Conservation (phyloP, 1,139 yeast species). For the Scheffersomyces segobiensis region DNA sequence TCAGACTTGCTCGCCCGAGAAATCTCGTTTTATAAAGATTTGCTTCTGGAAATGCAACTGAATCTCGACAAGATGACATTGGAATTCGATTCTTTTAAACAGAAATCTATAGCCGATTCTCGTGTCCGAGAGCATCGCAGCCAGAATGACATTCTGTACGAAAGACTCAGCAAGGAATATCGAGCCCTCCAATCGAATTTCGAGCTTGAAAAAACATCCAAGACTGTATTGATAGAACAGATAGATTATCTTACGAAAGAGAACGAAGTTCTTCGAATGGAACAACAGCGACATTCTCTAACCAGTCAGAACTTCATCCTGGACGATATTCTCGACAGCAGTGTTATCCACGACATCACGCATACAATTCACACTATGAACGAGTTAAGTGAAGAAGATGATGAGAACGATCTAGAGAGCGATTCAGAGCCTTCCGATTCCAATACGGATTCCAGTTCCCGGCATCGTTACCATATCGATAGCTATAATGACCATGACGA, state of each 20-base stretch:
- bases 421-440: not conserved
- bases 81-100: slow-evolving; percentile 16
- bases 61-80: slow-evolving; percentile 27
- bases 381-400: slow-evolving; percentile 22
- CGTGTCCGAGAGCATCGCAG: not conserved
- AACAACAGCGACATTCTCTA: not conserved
- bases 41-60: slow-evolving; percentile 30
- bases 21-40: slow-evolving; percentile 31
- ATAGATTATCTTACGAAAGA: slow-evolving; percentile 50
- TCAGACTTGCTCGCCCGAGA: slow-evolving; percentile 33
- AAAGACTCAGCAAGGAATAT: slow-evolving; percentile 28
- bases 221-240: slow-evolving; percentile 54
- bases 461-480: slow-evolving; percentile 3
- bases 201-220: slow-evolving; percentile 52
- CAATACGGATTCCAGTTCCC: not conserved
- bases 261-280: slow-evolving; percentile 26
- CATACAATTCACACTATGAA: slow-evolving; percentile 23
- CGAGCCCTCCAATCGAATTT: slow-evolving; percentile 41
- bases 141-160: not conserved
- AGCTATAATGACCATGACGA: slow-evolving; percentile 8
- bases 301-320: slow-evolving; percentile 9
- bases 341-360: slow-evolving; percentile 18
- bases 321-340: slow-evolving; percentile 11
- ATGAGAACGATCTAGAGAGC: slow-evolving; percentile 1
- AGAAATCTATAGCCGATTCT: not conserved